phyloP scores from a whole-genome alignment of 208 protist genomes.

The Leishmania turanica region DNA sequence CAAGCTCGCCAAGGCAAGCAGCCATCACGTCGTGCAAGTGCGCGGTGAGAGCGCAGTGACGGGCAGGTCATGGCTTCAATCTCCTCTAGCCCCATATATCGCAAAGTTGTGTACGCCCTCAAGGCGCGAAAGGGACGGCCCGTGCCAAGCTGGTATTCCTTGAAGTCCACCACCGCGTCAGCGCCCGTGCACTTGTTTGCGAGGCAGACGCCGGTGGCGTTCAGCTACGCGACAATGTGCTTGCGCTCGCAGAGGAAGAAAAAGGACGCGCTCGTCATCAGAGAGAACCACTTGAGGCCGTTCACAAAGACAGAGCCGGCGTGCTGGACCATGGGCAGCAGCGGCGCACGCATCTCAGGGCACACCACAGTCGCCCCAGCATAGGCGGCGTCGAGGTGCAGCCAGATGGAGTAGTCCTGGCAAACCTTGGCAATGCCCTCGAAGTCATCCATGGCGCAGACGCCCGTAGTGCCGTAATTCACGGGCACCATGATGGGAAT shows the following conservation, averaged over 20 bases:
- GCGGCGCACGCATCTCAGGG: constrained; percentile 47
- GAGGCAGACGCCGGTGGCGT: constrained; percentile 49
- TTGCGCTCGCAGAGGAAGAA: constrained; percentile 53
- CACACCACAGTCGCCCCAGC: constrained; percentile 54
- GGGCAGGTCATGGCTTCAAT: constrained; percentile 49
- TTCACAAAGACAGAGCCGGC: constrained; percentile 63
- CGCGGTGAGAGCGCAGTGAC: constrained; percentile 40
- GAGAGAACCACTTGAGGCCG: constrained; percentile 59
- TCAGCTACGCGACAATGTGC: constrained; percentile 48
- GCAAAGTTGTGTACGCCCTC: constrained; percentile 66
- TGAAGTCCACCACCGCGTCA: constrained; percentile 52
- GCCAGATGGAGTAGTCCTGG: constrained; percentile 45
- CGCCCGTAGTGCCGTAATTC: constrained; percentile 61
- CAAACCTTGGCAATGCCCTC: constrained; percentile 37
- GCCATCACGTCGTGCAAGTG: constrained; percentile 37
- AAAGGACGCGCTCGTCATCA: constrained; percentile 47
- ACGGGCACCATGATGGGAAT: constrained; percentile 54
- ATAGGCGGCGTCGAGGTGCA: constrained; percentile 71
- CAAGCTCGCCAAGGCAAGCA: constrained; percentile 4
- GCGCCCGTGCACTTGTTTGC: constrained; percentile 42
- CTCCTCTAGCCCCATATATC: constrained; percentile 55
- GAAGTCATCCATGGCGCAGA: constrained; percentile 61
- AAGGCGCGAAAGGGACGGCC: constrained; percentile 63
- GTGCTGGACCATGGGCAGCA: constrained; percentile 34
- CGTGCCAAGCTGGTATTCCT: constrained; percentile 75